Percentiles rank a stretch among this genome's conserved stretches.
These are phyloP conservation scores for Salicornia ramosissima DNA, from an alignment of 148 eudicot genomes.

Conservation along the genomic window DNA sequence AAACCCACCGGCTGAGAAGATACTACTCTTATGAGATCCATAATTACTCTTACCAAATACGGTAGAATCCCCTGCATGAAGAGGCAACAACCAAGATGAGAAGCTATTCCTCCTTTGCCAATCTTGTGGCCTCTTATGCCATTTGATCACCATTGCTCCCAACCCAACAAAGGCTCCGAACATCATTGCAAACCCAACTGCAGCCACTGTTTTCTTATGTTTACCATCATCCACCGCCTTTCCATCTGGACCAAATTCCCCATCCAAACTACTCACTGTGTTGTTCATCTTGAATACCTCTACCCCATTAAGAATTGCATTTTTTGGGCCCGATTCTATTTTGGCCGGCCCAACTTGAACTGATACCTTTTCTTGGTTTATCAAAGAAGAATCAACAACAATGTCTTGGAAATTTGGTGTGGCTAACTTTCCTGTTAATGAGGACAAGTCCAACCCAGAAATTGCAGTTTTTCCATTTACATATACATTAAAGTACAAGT, in stretches of 20 bases:
- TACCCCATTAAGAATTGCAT: conserved; percentile 66
- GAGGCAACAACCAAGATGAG: conserved; percentile 82
- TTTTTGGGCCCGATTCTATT: conserved; percentile 36
- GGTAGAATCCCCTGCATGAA: conserved; percentile 63
- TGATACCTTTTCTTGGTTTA: conserved; percentile 30
- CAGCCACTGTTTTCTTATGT: conserved; percentile 49
- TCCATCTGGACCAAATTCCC: conserved; percentile 62
- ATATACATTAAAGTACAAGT: conserved; percentile 70
- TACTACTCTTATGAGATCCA: conserved; percentile 50
- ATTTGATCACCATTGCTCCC: conserved; percentile 83
- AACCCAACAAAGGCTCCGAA: conserved; percentile 85
- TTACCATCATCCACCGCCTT: conserved; percentile 12
- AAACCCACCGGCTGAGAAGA: conserved; percentile 56
- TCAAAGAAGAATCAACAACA: conserved; percentile 43
- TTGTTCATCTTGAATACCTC: conserved; percentile 76
- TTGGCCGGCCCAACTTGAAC: conserved; percentile 62
- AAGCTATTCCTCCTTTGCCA: conserved; percentile 80
- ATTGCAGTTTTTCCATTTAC: conserved; percentile 49
- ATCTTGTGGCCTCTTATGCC: conserved; percentile 78
- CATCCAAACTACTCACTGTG: conserved; percentile 62
- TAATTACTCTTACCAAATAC: conserved; percentile 46
- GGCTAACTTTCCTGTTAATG: conserved; percentile 44
- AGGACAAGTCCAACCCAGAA: conserved; percentile 58
- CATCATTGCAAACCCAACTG: conserved; percentile 91
- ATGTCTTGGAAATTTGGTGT: conserved; percentile 59